These are phyloP conservation scores for Daedaleopsis sinensis DNA, from an alignment of 768 basidiomycete species.

Conservation along the genomic window DNA sequence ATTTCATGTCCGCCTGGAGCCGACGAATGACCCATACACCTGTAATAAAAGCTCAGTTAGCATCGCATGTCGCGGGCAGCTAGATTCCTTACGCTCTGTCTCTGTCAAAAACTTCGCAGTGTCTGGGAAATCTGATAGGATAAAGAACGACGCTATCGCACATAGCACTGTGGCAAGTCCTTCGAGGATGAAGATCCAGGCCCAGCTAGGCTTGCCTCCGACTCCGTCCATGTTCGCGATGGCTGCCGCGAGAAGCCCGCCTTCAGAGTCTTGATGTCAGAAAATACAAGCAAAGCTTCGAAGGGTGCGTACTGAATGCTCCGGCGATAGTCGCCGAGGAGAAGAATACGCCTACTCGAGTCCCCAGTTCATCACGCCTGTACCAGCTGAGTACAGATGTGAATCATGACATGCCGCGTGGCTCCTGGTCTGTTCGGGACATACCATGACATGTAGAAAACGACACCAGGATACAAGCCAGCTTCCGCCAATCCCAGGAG, in stretches of 20 bases:
- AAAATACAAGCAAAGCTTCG: background rate
- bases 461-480: conserved; percentile 55
- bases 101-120: conserved; percentile 70
- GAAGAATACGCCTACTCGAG: conserved; percentile 76
- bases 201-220: conserved; percentile 64
- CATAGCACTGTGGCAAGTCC: conserved; percentile 68
- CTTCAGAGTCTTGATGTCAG: conserved; percentile 31
- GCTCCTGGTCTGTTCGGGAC: background rate
- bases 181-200: conserved; percentile 77
- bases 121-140: conserved; percentile 81
- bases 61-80: background rate
- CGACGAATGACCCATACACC: conserved; percentile 67
- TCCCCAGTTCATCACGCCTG: conserved; percentile 73
- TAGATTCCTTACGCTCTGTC: conserved; percentile 50
- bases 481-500: conserved; percentile 60
- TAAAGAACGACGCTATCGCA: conserved; percentile 64
- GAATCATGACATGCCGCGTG: background rate
- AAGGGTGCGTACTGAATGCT: conserved; percentile 57
- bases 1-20: conserved; percentile 64
- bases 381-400: conserved; percentile 61
- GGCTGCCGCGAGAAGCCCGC: conserved; percentile 65
- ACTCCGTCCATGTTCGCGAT: conserved; percentile 74
- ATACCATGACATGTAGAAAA: conserved; percentile 64
- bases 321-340: conserved; percentile 80
- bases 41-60: conserved; percentile 22